Evolutionary conservation across 176 grass and related monocot species (phyloP), one percentile per base, ranked within the genome.

Genomic region (Cenchrus americanus): DNA sequence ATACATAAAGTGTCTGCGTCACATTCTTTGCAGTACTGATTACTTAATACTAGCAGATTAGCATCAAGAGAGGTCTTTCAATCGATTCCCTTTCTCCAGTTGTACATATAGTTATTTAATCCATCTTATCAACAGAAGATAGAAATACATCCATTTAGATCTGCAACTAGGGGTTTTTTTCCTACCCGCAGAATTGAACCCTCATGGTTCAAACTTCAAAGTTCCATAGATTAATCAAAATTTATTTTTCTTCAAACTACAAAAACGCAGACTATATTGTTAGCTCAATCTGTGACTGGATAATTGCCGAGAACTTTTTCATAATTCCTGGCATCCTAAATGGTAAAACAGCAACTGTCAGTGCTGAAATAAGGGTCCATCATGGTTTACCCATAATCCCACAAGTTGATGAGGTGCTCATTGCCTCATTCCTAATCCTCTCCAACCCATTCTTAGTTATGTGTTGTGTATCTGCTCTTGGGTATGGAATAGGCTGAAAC

Each of bases 291-390:
- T 62, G 19, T 53, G 24, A 41, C 18, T 42, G 52, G 30, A 76
- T 41, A 30, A 58, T 30, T 21, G 17, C 32, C 17, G 19, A 34
- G 18, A 30, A 18, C 37, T 32, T 64, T 6, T 51, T 51, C 44
- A 27, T 19, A 59, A n/a, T 41, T 65, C 75, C 58, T 46, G 18
- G 10, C 23, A 18, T 34, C 44, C 44, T 65, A 26, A 26, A 34
- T 1, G 17, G 5, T 65, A 15, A 32, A 32, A 50, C 5, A 48
- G 60, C 8, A 43, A 48, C 23, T 79, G 43, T 24, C 5, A 5
- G 40, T 78, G 14, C 75, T 78, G 58, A 47, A 49, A 49, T 19
- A 66, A 80, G 47, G 61, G 26, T 37, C 47, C 63, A 68, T 41
- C 30, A 14, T 37, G 10, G 48, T 67, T 30, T 15, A 75, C 27